Conservation (phyloP, 129 eudicot genomes). For the Rutidosis leptorrhynchoides region DNA sequence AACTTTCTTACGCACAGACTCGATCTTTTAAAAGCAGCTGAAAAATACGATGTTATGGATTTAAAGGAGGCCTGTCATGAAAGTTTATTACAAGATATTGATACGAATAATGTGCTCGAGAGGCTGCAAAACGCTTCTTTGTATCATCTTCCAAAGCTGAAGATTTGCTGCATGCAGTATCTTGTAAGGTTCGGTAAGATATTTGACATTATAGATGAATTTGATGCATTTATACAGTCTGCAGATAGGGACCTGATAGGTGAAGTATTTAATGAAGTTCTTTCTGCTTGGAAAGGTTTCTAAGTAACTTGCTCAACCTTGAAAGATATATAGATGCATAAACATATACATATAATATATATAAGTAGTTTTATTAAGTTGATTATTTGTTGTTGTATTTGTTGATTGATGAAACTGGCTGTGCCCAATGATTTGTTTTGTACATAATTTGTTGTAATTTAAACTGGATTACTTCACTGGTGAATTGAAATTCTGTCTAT, state of each 20-base stretch:
- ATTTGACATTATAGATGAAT: slow-evolving; percentile 73
- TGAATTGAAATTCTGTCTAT: slow-evolving; percentile 30
- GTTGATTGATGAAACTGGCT: slow-evolving; percentile 26
- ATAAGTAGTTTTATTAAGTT: slow-evolving; percentile 12
- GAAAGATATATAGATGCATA: slow-evolving; percentile 9
- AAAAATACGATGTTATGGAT: slow-evolving; percentile 76
- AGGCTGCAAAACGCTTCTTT: slow-evolving; percentile 81
- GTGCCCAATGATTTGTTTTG: slow-evolving; percentile 35
- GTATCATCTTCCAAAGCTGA: slow-evolving; percentile 67
- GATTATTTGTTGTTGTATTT: slow-evolving; percentile 21
- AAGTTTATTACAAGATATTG: slow-evolving; percentile 81
- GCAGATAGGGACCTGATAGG: slow-evolving; percentile 84
- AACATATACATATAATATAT: slow-evolving; percentile 10
- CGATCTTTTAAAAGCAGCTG: slow-evolving; percentile 83
- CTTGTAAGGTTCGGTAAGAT: slow-evolving; percentile 92
- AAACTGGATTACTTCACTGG: slow-evolving; percentile 35
- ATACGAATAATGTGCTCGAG: slow-evolving; percentile 77
- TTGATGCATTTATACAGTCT: slow-evolving; percentile 55
- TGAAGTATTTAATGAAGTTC: slow-evolving; percentile 81
- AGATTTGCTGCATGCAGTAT: slow-evolving; percentile 75
- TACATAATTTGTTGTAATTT: slow-evolving; percentile 32
- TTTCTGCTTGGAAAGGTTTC: slow-evolving; percentile 94
- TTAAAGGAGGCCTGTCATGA: slow-evolving; percentile 87
- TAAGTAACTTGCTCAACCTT: slow-evolving; percentile 33
- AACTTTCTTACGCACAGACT: slow-evolving; percentile 69